Base-by-base conservation (phyloP, 2,329 filamentous ascomycete genomes). In the Botrytis deweyae region DNA sequence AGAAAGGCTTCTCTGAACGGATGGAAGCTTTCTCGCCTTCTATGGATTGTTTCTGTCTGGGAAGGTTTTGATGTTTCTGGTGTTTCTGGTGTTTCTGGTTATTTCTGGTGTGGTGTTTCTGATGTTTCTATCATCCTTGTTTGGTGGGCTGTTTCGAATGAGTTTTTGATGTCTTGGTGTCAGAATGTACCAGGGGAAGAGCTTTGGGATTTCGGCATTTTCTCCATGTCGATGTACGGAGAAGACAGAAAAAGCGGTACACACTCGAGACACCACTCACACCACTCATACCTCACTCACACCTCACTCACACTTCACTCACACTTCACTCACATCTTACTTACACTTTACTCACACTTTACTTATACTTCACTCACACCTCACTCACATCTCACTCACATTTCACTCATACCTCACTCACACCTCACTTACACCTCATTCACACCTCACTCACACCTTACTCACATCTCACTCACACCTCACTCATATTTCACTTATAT, bases 111-210 rank as follows among this genome's bases (percentile, higher is more conserved):
- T 20, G 16, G 4, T 64, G n/a, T 46, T 46, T 65, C 63, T 46
- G 42, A 36, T 46, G 63, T 25, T 36, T 66, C 64, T 66, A 38
- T n/a, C n/a, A 66, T 38, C 64, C 63, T 66, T 46, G 63, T 36
- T 36, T 66, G 64, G 64, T 66, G 44, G 44, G 44, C 64, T 49
- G 64, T 36, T 36, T 62, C 6, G 36, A 25, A 52, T 62, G 36
- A 6, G 5, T 8, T 62, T 40, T 22, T 14, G 49, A 33, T 44
- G 40, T 65, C 42, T 22, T 14, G 49, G 59, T 44, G 40, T 65
- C 42, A 46, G 44, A 44, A 64, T 64, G 40, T 44, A 46, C 22
- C 62, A 33, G 62, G 62, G 62, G 62, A 46, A 65, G n/a, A 65
- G 63, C 63, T 65, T 65, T 65, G 58, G 58, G n/a, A 33, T 33